These are phyloP conservation scores for sunflower (Helianthus annuus) DNA, from an alignment of 129 eudicot species.

Conservation along the genomic window DNA sequence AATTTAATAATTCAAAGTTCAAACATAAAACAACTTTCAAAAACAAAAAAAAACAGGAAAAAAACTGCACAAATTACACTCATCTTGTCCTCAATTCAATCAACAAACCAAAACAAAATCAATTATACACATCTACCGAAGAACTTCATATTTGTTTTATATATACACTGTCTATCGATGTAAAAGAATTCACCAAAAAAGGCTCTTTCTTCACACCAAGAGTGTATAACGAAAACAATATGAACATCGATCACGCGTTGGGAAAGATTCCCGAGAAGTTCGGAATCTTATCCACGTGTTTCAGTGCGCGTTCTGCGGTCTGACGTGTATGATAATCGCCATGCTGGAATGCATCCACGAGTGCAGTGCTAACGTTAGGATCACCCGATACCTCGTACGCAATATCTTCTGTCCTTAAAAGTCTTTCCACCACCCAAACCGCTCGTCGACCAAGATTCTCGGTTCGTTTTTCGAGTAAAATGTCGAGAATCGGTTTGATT, in stretches of 20 bases:
- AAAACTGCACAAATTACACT: conserved; percentile 38
- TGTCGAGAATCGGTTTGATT: conserved; percentile 65
- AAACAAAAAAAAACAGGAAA: neutral
- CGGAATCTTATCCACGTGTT: conserved; percentile 84
- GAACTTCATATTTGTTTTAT: conserved; percentile 24
- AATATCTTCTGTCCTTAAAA: conserved; percentile 67
- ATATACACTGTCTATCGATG: conserved; percentile 26
- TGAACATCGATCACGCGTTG: conserved; percentile 28
- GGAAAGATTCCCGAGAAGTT: conserved; percentile 85
- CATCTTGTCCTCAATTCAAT: conserved; percentile 28
- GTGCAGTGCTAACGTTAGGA: conserved; percentile 80
- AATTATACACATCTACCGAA: conserved; percentile 36
- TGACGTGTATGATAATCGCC: conserved; percentile 84
- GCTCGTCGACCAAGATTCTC: conserved; percentile 66
- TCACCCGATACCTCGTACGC: conserved; percentile 66
- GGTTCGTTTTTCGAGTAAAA: conserved; percentile 67
- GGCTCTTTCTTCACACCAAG: conserved; percentile 20
- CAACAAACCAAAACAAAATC: conserved; percentile 32
- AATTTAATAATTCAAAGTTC: neutral
- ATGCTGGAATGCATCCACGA: conserved; percentile 87
- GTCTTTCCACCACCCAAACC: conserved; percentile 89
- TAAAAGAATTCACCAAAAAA: conserved; percentile 19
- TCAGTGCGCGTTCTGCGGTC: conserved; percentile 86
- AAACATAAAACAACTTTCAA: neutral
- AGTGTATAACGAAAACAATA: conserved; percentile 37